Base-by-base conservation (phyloP, 2,329 filamentous ascomycete species). In the Aspergillus sp. region DNA sequence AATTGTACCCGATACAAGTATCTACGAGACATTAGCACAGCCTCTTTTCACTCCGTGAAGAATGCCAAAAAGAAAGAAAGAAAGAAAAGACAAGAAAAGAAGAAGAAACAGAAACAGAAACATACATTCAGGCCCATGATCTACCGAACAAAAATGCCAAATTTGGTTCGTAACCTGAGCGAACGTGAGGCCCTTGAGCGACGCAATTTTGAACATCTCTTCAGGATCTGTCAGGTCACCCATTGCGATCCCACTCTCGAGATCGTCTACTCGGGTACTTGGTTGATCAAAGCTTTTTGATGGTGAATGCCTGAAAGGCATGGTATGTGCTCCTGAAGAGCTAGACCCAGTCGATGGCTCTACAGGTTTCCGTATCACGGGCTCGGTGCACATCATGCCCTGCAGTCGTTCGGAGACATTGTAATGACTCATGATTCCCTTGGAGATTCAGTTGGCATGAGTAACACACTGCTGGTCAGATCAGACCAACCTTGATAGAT, bases 91-190 rank as follows among this genome's bases (percentile, higher is more conserved):
- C n/a, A n/a, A n/a, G n/a, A n/a, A n/a, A n/a, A n/a, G n/a, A n/a
- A n/a, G n/a, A n/a, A n/a, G n/a, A n/a, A n/a, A n/a, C n/a, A 30
- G 27, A 29, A 41, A 44, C 40, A 7, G 41, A 12, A 7, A 12
- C 72, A 57, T 68, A 81, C 83, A 86, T 61, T 73, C 75, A 10
- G 74, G 68, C 0, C 83, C 85, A 62, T 83, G 78, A 56, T 89
- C 85, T 9, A 86, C 77, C 0, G 83, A 84, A 9, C 81, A 83
- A 63, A 85, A 89, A 61, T 88, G 85, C 73, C 84, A 84, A n/a
- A 86, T 82, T 46, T 83, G 77, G 51, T 85, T 76, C 4, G 84
- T 78, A 38, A 88, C 73, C 29, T 79, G 69, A 43, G 79, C 77
- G 47, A 80, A 75, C 2, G 76, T 76, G 4, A 76, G 57, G 32